phyloP scores from a whole-genome alignment of 768 basidiomycete genomes.

The Dendrothele bispora region DNA sequence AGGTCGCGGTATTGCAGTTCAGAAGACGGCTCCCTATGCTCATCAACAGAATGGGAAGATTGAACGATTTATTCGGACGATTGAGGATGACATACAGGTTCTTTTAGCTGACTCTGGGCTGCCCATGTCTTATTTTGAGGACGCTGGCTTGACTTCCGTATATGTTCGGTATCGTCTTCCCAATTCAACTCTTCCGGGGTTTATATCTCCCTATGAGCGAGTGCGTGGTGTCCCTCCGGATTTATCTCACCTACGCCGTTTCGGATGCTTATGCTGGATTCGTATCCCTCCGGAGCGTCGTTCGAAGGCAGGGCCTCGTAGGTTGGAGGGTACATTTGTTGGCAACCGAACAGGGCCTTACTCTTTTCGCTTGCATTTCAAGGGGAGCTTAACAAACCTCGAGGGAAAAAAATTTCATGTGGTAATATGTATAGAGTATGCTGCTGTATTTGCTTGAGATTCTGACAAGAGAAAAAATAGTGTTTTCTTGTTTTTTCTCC shows the following conservation, averaged over 20 bases:
- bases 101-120: constrained; percentile 26
- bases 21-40: constrained; percentile 19
- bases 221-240: neutral
- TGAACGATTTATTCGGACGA: constrained; percentile 34
- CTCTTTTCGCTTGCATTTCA: too few species aligned
- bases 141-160: constrained; percentile 18
- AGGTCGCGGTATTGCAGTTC: constrained; percentile 20
- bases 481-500: too few species aligned
- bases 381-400: too few species aligned
- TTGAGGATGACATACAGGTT: constrained; percentile 27
- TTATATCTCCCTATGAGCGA: constrained; percentile 11
- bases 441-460: too few species aligned
- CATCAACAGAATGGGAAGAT: constrained; percentile 45
- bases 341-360: neutral
- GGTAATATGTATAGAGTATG: too few species aligned
- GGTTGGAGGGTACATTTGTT: neutral
- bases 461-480: too few species aligned
- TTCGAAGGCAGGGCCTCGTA: neutral
- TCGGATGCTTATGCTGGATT: constrained; percentile 1
- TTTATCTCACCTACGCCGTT: neutral
- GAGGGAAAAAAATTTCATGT: too few species aligned
- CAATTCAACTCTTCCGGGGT: constrained; percentile 11
- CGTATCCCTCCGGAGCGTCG: neutral
- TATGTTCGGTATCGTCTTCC: constrained; percentile 20
- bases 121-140: constrained; percentile 19